Base-by-base conservation (phyloP, 1,284 basidiomycete genomes). In the Peniophora sp. region DNA sequence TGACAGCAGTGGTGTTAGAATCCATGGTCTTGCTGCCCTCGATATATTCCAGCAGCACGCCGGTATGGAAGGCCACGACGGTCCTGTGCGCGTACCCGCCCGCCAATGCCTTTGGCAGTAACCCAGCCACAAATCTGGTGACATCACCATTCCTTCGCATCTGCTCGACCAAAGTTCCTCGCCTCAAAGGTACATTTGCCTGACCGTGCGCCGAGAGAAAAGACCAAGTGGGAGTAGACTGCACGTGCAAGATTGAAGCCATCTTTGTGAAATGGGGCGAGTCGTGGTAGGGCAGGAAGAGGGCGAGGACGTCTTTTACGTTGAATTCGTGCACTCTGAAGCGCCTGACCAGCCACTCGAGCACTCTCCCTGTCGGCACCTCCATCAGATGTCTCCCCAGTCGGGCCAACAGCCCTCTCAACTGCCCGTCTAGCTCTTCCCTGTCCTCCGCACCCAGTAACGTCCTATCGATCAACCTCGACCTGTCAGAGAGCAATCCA, bases 311-410 rank as follows among this genome's bases (percentile, higher is more conserved):
- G n/a, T 79, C 75, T 46, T 87, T 75, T 39, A 94, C 77, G 61
- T 97, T 97, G 73, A 97, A 94, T 64, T 98, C 94, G 65, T 98
- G 81, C 36, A 98, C 82, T 62, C 95, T 96, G 61, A 97, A 98
- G 52, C 94, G 75, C 57, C 92, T 74, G 2, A 99, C 91, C 22
- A 99, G 79, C 96, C 96, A 99, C 65, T 99, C 96, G 32, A 99
- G 64, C n/a, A 91, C 81, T 66, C 90, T 94, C 38, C 85, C 86
- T 0, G 91, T 81, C 1, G 92, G 88, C 50, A 83, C 76, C 50
- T 94, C 86, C 65, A 93, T 75, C 35, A 99, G 68, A 71, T 88
- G 89, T 16, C 83, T 85, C 1, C 91, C 90, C 2, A 99, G 70
- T 32, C 85, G 66, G 38, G 79, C 68, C 34, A 98, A 64, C 58